Evolutionary conservation across 768 basidiomycete species (phyloP).

Genomic region (Boletales sp.): DNA sequence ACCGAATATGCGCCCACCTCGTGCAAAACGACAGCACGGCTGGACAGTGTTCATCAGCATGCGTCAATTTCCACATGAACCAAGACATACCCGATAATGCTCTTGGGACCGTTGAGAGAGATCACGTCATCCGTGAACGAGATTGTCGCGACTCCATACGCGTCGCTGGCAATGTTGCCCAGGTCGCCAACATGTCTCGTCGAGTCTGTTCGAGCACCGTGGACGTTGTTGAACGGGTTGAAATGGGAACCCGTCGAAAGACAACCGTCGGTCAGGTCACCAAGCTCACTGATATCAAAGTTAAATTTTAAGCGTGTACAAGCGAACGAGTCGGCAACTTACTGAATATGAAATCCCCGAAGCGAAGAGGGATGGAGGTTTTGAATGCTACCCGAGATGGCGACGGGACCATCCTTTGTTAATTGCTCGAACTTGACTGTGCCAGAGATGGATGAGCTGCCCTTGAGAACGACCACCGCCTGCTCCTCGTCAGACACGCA

Average conservation of each 20-base stretch:
- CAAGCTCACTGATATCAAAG: constrained; percentile 31
- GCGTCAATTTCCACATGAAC: not conserved
- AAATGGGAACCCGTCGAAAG: constrained; percentile 70
- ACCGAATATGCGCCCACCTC: constrained; percentile 37
- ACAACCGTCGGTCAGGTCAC: constrained; percentile 67
- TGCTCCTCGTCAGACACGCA: constrained; percentile 15
- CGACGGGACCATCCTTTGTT: constrained; percentile 47
- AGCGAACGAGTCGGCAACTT: constrained; percentile 22
- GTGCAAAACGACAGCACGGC: constrained; percentile 75
- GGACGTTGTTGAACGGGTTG: constrained; percentile 64
- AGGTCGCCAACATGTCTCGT: constrained; percentile 71
- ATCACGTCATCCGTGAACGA: constrained; percentile 56
- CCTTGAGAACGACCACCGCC: constrained; percentile 61
- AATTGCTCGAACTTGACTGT: constrained; percentile 64
- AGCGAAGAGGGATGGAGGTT: constrained; percentile 54
- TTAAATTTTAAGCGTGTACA: not conserved
- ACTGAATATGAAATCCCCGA: constrained; percentile 85
- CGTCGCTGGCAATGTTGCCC: constrained; percentile 69
- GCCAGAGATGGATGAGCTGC: constrained; percentile 58
- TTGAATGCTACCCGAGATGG: constrained; percentile 57
- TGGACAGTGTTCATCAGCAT: constrained; percentile 19
- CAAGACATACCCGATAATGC: constrained; percentile 61
- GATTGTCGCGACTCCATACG: constrained; percentile 53
- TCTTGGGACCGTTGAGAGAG: constrained; percentile 62
- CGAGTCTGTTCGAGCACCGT: constrained; percentile 57